These are phyloP conservation scores for Rhodamnia argentea DNA, from an alignment of 345 rosid species.

Conservation along the genomic window DNA sequence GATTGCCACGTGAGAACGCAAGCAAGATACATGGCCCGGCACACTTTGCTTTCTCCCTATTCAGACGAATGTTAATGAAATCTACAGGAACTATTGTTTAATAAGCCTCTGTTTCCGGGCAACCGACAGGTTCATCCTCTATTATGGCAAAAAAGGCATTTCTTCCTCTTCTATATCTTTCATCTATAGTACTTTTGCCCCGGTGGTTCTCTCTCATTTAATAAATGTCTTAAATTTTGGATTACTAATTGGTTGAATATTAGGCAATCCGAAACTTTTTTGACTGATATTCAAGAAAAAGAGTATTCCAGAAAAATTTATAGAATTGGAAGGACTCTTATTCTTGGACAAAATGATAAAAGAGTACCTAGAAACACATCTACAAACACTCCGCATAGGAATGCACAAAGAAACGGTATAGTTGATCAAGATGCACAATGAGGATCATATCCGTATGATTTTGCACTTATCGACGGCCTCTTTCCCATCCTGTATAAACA, in stretches of 20 bases:
- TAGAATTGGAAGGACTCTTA: neutral
- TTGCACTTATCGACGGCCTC: no score
- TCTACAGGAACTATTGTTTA: neutral
- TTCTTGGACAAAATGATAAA: neutral
- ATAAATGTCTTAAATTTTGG: no score
- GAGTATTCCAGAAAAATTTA: neutral
- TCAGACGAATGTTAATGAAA: neutral
- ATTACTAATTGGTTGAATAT: no score
- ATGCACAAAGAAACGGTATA: neutral
- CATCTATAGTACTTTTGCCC: neutral
- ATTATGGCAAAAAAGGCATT: neutral
- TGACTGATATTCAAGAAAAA: no score
- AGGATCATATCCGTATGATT: neutral
- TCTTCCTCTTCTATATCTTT: neutral
- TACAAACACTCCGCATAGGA: neutral
- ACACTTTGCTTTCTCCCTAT: neutral
- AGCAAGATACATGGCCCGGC: neutral
- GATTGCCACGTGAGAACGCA: neutral
- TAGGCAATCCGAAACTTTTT: no score
- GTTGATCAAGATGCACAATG: neutral
- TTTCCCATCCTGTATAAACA: no score
- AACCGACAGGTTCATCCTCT: neutral
- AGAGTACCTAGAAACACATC: rapidly evolving
- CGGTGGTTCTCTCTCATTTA: neutral
- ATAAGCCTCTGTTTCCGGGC: neutral